Evolutionary conservation across 2,329 filamentous ascomycete species (phyloP).

Genomic region (Pyrenophora tritici-repentis): DNA sequence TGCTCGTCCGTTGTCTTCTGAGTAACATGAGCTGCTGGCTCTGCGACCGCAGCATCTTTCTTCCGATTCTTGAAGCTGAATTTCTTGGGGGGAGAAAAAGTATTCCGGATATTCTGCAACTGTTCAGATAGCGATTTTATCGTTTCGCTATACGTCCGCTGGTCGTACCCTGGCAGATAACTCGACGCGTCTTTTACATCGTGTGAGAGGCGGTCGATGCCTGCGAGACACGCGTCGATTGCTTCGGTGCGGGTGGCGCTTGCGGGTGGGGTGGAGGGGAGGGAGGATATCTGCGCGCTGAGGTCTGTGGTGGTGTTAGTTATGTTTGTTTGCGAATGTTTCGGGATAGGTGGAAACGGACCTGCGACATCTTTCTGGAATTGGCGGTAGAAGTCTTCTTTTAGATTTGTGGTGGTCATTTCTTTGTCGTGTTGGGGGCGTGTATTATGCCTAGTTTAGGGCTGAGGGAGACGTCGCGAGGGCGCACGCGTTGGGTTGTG

Average conservation of each 20-base stretch:
- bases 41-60: conserved; percentile 47
- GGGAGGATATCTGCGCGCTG: conserved; percentile 75
- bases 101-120: conserved; percentile 70
- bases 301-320: conserved; percentile 61
- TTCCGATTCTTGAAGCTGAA: conserved; percentile 77
- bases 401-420: conserved; percentile 52
- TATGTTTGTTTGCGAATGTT: no score
- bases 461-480: neutral
- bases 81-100: conserved; percentile 71
- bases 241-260: conserved; percentile 78
- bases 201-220: conserved; percentile 79
- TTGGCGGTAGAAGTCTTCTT: conserved; percentile 82
- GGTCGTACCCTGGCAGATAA: conserved; percentile 86
- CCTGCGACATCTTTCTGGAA: conserved; percentile 77
- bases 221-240: conserved; percentile 77
- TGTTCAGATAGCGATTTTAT: conserved; percentile 82
- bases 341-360: conserved; percentile 44
- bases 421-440: conserved; percentile 10
- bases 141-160: conserved; percentile 81
- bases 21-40: no score
- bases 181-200: conserved; percentile 83
- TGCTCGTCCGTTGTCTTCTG: no score
- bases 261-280: conserved; percentile 62
- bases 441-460: conserved; percentile 11
- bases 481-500: neutral